Conservation (phyloP, 2,329 filamentous ascomycete genomes). For the Paraphoma chrysanthemicola region DNA sequence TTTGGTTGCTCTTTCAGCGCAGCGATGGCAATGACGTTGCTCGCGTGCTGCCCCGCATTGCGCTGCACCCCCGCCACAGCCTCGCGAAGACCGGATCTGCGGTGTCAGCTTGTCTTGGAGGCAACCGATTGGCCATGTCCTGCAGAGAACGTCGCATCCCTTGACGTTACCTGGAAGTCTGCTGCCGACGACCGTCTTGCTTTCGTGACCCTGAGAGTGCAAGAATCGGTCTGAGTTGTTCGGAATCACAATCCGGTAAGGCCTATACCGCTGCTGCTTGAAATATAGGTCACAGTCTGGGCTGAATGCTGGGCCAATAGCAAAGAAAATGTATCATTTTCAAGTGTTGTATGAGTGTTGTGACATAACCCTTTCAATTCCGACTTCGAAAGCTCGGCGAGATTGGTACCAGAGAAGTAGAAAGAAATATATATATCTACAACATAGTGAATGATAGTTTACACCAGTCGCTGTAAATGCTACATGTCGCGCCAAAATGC, state of each 20-base stretch:
- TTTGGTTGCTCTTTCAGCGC: neutral
- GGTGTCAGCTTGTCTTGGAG: constrained; percentile 18
- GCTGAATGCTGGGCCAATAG: too few species aligned
- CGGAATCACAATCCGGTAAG: too few species aligned
- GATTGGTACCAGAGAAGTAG: too few species aligned
- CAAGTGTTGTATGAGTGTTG: too few species aligned
- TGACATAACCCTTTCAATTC: too few species aligned
- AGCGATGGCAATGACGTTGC: constrained; percentile 17
- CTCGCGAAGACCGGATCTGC: constrained; percentile 3
- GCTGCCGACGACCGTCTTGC: neutral
- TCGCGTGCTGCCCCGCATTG: constrained; percentile 25
- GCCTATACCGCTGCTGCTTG: too few species aligned
- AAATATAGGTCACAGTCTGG: too few species aligned
- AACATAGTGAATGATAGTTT: neutral
- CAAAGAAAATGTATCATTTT: too few species aligned
- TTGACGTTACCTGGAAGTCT: neutral
- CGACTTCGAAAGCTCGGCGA: too few species aligned
- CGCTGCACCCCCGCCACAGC: constrained; percentile 14
- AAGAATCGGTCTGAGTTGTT: too few species aligned
- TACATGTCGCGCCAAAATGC: neutral
- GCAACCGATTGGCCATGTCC: constrained; percentile 19
- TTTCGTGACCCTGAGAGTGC: too few species aligned
- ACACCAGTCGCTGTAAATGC: neutral
- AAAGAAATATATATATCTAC: too few species aligned
- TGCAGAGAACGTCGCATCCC: neutral